Percentiles rank a stretch among this genome's conserved stretches.
Conservation (phyloP, 2,329 filamentous ascomycete species). For the Endothia cerciana region DNA sequence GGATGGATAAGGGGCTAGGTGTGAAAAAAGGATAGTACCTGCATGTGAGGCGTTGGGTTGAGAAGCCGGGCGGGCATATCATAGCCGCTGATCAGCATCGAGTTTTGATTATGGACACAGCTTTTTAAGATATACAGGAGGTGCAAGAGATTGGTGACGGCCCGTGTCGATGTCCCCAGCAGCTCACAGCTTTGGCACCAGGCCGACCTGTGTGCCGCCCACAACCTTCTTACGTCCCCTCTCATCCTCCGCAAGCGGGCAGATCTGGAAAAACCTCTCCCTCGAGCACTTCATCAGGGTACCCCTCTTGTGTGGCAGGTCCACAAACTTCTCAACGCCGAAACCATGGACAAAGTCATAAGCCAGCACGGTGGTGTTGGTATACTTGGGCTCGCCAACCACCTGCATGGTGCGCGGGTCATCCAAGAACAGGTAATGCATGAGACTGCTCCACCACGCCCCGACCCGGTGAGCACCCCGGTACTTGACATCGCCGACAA, state of each 20-base stretch:
- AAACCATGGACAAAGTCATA: slow-evolving; percentile 79
- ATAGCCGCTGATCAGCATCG: too few relatives aligned
- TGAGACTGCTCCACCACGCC: slow-evolving; percentile 64
- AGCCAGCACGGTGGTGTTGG: slow-evolving; percentile 69
- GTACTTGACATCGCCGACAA: slow-evolving; percentile 63
- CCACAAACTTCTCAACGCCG: slow-evolving; percentile 72
- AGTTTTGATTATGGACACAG: background rate
- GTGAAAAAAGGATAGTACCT: too few relatives aligned
- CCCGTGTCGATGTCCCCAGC: background rate
- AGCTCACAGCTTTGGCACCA: slow-evolving; percentile 57
- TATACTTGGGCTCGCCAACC: slow-evolving; percentile 73
- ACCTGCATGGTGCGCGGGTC: slow-evolving; percentile 60
- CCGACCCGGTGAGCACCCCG: slow-evolving; percentile 63
- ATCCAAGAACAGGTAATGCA: slow-evolving; percentile 67
- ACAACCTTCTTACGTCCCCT: slow-evolving; percentile 55
- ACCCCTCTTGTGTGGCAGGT: slow-evolving; percentile 73
- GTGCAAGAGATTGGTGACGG: background rate
- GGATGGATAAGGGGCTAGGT: background rate
- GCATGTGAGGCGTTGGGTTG: too few relatives aligned
- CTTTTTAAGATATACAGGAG: background rate
- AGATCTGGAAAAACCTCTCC: slow-evolving; percentile 72
- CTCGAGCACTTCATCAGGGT: slow-evolving; percentile 67
- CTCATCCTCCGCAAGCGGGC: slow-evolving; percentile 54
- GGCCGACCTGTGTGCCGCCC: slow-evolving; percentile 55
- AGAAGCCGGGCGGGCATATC: too few relatives aligned